Evolutionary conservation across 768 basidiomycete species (phyloP), one percentile per base, ranked within the genome.

Genomic region (Psilocybe subaeruginosa): DNA sequence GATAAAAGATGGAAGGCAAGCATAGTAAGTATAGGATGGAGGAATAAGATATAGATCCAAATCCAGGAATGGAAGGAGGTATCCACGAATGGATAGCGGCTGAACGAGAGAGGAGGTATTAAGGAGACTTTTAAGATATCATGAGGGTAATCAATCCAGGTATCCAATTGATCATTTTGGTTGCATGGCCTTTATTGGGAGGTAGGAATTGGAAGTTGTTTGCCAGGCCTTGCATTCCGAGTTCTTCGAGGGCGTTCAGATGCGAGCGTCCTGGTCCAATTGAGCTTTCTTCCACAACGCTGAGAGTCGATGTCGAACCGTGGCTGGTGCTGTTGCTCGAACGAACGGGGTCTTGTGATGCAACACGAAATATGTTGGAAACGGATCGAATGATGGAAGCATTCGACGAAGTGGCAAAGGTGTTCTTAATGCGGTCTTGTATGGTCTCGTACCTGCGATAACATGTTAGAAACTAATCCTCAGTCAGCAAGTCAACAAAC

Each of bases 121-220:
- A 60, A 16, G 54, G 37, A n/a, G 47, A 17, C 3, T 58, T 62
- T 61, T 41, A 64, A 23, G 61, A 70, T 56, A 78, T 76, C 69
- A 80, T 78, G 48, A 74, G 67, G 50, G 68, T 59, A 23, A 80
- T 73, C 59, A 80, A 64, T 52, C 66, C 82, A 33, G 89, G 87
- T 60, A 92, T 91, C 89, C 90, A 93, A 57, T 86, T 83, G 61
- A 91, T 82, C 78, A 92, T 83, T 68, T 82, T 85, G 54, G 85
- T 82, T 62, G 85, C 86, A 27, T 83, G 80, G 16, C 79, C 80
- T 50, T 82, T 80, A 60, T 76, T 72, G 16, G 82, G 76, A 3
- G 87, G 80, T 35, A 92, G 72, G 76, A 94, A 94, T 62, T 84
- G 80, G 78, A 91, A 89, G 67, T 79, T 87, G 64, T 80, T 87